Evolutionary conservation across 2,329 filamentous ascomycete genomes (phyloP).

Genomic region (Aciculosporium take): DNA sequence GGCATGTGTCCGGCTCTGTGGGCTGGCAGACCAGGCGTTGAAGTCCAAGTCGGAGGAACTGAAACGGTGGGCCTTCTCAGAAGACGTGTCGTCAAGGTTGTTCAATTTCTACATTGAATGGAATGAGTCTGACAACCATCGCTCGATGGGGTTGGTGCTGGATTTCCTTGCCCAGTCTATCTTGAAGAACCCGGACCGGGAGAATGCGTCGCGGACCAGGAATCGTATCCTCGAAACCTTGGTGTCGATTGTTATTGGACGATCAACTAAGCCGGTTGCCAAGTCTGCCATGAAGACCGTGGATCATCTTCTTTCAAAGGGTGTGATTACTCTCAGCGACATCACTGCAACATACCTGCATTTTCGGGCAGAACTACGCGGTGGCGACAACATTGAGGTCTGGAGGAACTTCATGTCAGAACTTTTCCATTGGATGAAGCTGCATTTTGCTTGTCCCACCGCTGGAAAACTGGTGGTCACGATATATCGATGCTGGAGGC

Average conservation of each 20-base stretch:
- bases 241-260: conserved; percentile 43
- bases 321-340: conserved; percentile 34
- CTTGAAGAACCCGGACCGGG: conserved; percentile 30
- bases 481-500: conserved; percentile 35
- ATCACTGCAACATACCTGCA: conserved; percentile 29
- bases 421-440: conserved; percentile 40
- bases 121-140: conserved; percentile 51
- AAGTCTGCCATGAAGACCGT: conserved; percentile 57
- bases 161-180: conserved; percentile 41
- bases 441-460: conserved; percentile 43
- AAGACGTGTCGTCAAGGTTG: conserved; percentile 31
- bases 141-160: conserved; percentile 48
- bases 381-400: conserved; percentile 11
- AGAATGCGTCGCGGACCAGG: conserved; percentile 26
- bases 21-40: conserved; percentile 45
- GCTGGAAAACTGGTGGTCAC: conserved; percentile 48
- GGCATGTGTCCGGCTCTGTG: conserved; percentile 43
- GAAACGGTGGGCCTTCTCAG: conserved; percentile 36
- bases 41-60: conserved; percentile 32
- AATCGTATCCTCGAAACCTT: conserved; percentile 34
- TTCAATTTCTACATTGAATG: conserved; percentile 52
- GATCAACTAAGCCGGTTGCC: conserved; percentile 47
- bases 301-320: conserved; percentile 50
- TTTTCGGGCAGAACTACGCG: conserved; percentile 17
- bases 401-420: conserved; percentile 39